These are phyloP conservation scores for Hysterangium stoloniferum DNA, from an alignment of 768 basidiomycete species.

Conservation along the genomic window DNA sequence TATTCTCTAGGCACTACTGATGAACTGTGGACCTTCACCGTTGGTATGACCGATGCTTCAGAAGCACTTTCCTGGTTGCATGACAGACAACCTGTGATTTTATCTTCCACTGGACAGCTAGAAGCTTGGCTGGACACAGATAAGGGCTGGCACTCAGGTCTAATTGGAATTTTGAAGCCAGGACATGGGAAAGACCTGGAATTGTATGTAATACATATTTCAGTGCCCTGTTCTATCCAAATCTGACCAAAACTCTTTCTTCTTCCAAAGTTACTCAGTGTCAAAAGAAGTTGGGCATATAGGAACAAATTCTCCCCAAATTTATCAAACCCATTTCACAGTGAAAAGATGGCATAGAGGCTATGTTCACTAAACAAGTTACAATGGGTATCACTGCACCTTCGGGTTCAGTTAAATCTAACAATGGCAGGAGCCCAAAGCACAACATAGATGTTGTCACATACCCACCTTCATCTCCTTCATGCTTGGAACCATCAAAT, in stretches of 20 bases:
- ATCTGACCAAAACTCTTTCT: not conserved
- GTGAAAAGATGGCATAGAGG: constrained; percentile 80
- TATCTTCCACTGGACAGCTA: constrained; percentile 53
- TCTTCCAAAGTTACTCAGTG: constrained; percentile 71
- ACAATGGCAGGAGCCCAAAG: not conserved
- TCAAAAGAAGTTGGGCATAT: constrained; percentile 89
- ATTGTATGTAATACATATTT: constrained; percentile 43
- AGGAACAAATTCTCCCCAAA: constrained; percentile 68
- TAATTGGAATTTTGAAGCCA: constrained; percentile 54
- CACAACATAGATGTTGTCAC: not conserved
- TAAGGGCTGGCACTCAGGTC: constrained; percentile 54
- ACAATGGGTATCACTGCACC: too few species aligned
- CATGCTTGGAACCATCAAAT: not conserved
- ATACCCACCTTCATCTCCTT: constrained; percentile 1
- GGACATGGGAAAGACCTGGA: constrained; percentile 48
- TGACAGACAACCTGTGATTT: constrained; percentile 80
- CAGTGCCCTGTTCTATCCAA: not conserved
- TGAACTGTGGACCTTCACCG: constrained; percentile 74
- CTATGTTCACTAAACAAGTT: constrained; percentile 67
- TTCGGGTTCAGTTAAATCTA: not conserved
- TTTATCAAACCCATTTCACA: constrained; percentile 75
- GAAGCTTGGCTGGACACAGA: constrained; percentile 75
- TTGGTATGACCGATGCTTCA: constrained; percentile 77
- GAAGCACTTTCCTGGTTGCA: constrained; percentile 80
- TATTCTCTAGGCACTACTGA: constrained; percentile 27